These are phyloP conservation scores for Sarocladium brachiariae DNA, from an alignment of 2,329 filamentous ascomycete species.

Conservation along the genomic window DNA sequence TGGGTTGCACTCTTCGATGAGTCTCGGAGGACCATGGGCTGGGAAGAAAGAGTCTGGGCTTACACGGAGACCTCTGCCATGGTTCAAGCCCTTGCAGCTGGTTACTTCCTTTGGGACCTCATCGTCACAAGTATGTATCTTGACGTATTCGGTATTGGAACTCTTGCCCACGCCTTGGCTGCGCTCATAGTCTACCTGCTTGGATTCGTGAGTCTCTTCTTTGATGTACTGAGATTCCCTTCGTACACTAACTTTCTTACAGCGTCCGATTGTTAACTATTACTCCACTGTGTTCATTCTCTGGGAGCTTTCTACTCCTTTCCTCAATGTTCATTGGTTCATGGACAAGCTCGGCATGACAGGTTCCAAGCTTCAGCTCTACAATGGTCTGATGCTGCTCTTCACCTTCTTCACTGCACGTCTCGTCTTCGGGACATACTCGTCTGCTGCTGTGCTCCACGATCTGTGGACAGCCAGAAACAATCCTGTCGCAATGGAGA, in stretches of 20 bases:
- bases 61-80: constrained; percentile 67
- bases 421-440: constrained; percentile 70
- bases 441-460: constrained; percentile 60
- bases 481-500: constrained; percentile 29
- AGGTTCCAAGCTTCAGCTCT: constrained; percentile 64
- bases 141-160: constrained; percentile 66
- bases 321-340: constrained; percentile 89
- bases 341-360: constrained; percentile 81
- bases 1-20: constrained; percentile 65
- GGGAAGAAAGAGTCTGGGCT: constrained; percentile 65
- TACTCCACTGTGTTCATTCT: constrained; percentile 77
- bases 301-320: constrained; percentile 79
- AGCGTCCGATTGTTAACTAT: constrained; percentile 81
- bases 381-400: constrained; percentile 70
- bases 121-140: constrained; percentile 61
- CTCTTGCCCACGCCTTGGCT: constrained; percentile 69
- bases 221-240: constrained; percentile 11
- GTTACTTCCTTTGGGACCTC: constrained; percentile 83
- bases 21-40: constrained; percentile 59
- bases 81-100: constrained; percentile 68
- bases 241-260: constrained; percentile 10
- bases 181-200: constrained; percentile 69
- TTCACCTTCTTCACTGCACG: constrained; percentile 70
- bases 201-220: constrained; percentile 59
- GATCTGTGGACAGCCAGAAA: constrained; percentile 56